Conservation (phyloP, 140 eudicot genomes). For the Senecio squalidus region DNA sequence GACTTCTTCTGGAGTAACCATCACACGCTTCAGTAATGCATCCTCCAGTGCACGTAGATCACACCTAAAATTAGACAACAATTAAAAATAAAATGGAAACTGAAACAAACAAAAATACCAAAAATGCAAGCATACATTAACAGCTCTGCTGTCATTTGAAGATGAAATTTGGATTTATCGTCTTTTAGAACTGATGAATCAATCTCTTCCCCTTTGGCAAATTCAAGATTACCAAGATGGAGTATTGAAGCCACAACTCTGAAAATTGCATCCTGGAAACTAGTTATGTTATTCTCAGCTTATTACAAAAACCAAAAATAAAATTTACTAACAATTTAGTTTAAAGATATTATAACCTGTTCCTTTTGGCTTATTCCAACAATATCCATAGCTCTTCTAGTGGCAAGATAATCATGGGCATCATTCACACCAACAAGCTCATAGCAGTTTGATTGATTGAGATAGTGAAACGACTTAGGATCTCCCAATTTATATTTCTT, state of each 20-base stretch:
- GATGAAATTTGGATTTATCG: conserved; percentile 75
- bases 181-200: conserved; percentile 87
- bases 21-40: conserved; percentile 85
- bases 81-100: background rate
- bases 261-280: conserved; percentile 76
- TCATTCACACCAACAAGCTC: background rate
- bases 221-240: conserved; percentile 85
- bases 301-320: background rate
- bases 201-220: conserved; percentile 67
- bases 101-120: background rate
- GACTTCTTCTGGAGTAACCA: conserved; percentile 98
- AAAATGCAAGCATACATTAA: conserved; percentile 48
- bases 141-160: conserved; percentile 65
- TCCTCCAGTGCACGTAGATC: conserved; percentile 68
- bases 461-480: background rate
- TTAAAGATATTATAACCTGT: conserved; percentile 1
- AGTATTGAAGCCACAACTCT: conserved; percentile 88
- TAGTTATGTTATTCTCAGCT: conserved; percentile 10
- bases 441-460: background rate
- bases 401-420: background rate
- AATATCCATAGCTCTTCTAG: background rate
- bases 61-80: conserved; percentile 51
- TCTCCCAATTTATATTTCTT: background rate
- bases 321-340: conserved; percentile 6
- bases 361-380: background rate